Evolutionary conservation across 805 yeast species (phyloP).

Genomic region (Saccharomyces eubayanus): DNA sequence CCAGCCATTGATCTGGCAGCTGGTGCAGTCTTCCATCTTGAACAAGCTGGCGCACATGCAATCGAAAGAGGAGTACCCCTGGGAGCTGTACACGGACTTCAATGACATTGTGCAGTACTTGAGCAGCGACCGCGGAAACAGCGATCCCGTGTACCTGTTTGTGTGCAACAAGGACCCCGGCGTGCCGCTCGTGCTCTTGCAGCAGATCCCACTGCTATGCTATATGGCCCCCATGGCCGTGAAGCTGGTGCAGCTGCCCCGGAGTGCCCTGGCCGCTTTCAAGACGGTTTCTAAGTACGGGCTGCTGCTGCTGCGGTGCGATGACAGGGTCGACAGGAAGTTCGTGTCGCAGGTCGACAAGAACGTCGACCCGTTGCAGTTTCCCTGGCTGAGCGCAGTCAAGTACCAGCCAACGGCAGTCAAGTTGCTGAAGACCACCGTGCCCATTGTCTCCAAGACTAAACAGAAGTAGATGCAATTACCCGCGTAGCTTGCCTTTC

Average conservation of each 20-base stretch:
- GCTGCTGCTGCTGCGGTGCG: slow-evolving; percentile 17
- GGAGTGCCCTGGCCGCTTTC: slow-evolving; percentile 21
- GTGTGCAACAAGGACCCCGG: slow-evolving; percentile 51
- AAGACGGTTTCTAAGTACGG: slow-evolving; percentile 12
- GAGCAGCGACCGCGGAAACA: slow-evolving; percentile 24
- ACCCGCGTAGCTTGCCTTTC: background rate
- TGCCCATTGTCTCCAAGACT: slow-evolving; percentile 10
- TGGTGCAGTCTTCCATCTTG: slow-evolving; percentile 34
- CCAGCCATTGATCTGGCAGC: slow-evolving; percentile 31
- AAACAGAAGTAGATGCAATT: background rate
- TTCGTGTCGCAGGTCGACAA: slow-evolving; percentile 15
- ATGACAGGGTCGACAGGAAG: slow-evolving; percentile 14
- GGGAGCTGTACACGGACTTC: slow-evolving; percentile 29
- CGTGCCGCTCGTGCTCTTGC: slow-evolving; percentile 41
- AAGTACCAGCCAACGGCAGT: slow-evolving; percentile 13
- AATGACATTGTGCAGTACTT: slow-evolving; percentile 45
- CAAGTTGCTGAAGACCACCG: slow-evolving; percentile 17
- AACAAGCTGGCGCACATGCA: slow-evolving; percentile 30
- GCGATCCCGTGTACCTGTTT: slow-evolving; percentile 32
- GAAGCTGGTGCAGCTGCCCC: slow-evolving; percentile 55
- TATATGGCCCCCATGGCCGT: slow-evolving; percentile 34
- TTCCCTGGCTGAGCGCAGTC: slow-evolving; percentile 24
- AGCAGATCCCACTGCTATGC: slow-evolving; percentile 51
- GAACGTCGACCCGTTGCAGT: slow-evolving; percentile 9
- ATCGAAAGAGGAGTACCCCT: slow-evolving; percentile 14